phyloP scores from a whole-genome alignment of 805 yeast genomes.

The Metschnikowia drakensbergensis region DNA sequence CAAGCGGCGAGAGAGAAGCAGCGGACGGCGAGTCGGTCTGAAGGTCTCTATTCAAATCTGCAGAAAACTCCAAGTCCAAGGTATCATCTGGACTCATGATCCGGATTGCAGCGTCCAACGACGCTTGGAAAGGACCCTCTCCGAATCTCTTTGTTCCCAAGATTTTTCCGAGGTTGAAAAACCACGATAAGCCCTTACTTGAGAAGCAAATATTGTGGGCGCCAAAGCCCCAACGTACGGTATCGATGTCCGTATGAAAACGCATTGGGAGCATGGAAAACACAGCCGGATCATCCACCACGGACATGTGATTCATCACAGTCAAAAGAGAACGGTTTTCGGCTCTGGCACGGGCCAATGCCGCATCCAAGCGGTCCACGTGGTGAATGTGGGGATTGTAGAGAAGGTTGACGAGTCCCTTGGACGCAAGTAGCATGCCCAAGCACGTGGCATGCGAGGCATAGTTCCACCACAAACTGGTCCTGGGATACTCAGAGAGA shows the following conservation, averaged over 20 bases:
- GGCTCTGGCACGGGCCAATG: constrained; percentile 54
- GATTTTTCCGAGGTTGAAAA: constrained; percentile 87
- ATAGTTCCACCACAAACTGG: constrained; percentile 56
- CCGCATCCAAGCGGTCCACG: constrained; percentile 59
- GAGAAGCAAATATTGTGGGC: constrained; percentile 89
- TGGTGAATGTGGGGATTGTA: constrained; percentile 65
- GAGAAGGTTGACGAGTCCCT: constrained; percentile 53
- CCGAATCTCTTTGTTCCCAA: constrained; percentile 86
- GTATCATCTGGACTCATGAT: constrained; percentile 77
- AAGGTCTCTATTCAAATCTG: background rate
- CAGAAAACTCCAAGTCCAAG: constrained; percentile 40
- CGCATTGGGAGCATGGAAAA: constrained; percentile 85
- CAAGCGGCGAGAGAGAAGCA: constrained; percentile 10
- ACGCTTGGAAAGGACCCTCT: constrained; percentile 86
- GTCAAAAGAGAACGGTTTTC: constrained; percentile 80
- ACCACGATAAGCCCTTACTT: constrained; percentile 45
- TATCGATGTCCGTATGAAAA: constrained; percentile 55
- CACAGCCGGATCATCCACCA: constrained; percentile 84
- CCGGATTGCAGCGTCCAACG: constrained; percentile 81
- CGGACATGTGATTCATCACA: constrained; percentile 90
- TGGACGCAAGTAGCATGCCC: constrained; percentile 61
- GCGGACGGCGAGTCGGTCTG: too few species aligned
- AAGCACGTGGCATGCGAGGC: constrained; percentile 68
- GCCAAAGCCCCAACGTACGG: constrained; percentile 90
- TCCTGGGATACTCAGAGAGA: constrained; percentile 59